Conservation (phyloP, 2,329 filamentous ascomycete species). For the Metarhizium guizhouense region DNA sequence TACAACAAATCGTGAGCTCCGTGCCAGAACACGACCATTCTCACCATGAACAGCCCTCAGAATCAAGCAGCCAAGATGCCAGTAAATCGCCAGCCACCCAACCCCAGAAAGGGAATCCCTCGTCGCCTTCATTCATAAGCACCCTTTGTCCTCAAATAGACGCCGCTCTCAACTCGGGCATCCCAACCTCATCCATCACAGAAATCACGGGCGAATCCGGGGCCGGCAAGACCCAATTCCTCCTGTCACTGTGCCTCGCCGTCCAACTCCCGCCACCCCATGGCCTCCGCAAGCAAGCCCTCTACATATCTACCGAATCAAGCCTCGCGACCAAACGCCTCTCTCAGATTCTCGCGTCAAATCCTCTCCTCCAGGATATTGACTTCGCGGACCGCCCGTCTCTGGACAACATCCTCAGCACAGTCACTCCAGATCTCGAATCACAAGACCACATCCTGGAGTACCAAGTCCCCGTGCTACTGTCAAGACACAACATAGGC, state of each 20-base stretch:
- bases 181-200: constrained; percentile 72
- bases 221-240: constrained; percentile 89
- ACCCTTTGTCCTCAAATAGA: constrained; percentile 73
- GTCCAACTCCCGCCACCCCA: constrained; percentile 69
- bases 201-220: constrained; percentile 92
- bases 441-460: constrained; percentile 90
- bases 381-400: constrained; percentile 39
- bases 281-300: constrained; percentile 62
- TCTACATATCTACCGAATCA: constrained; percentile 93
- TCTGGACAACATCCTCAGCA: constrained; percentile 68
- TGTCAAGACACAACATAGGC: constrained; percentile 66
- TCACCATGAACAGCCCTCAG: background rate
- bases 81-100: background rate
- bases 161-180: constrained; percentile 60
- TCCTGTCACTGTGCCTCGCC: constrained; percentile 75
- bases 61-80: background rate
- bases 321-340: constrained; percentile 75
- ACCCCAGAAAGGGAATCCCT: background rate
- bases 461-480: constrained; percentile 83
- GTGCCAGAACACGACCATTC: background rate
- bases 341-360: constrained; percentile 62
- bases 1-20: constrained; percentile 4
- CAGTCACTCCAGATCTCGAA: constrained; percentile 82
- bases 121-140: constrained; percentile 45
- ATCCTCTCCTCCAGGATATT: constrained; percentile 47